Evolutionary conservation across 768 basidiomycete species (phyloP).

Genomic region (Suillus fuscotomentosus): DNA sequence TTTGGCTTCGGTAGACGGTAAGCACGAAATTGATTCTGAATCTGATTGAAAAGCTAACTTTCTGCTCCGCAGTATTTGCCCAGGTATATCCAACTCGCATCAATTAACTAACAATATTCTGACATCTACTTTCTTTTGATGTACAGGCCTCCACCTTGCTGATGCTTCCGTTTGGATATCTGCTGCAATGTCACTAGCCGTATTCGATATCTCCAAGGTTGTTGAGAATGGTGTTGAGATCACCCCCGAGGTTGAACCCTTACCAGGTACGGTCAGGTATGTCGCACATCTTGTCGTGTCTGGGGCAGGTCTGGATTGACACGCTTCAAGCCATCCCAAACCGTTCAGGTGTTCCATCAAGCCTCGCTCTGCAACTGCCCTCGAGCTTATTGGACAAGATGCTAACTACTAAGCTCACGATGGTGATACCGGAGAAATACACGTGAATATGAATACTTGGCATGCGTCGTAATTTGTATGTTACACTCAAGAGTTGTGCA

Average conservation of each 20-base stretch:
- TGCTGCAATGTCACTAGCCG: constrained; percentile 37
- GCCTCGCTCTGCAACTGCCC: neutral
- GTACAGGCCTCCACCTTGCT: constrained; percentile 46
- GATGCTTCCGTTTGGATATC: constrained; percentile 41
- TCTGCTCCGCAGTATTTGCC: neutral
- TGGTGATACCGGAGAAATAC: neutral
- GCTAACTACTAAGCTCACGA: neutral
- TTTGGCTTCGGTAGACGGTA: constrained; percentile 47
- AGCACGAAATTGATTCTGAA: neutral
- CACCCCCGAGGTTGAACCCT: constrained; percentile 43
- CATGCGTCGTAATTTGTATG: no score
- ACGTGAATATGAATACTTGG: no score
- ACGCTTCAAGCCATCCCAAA: constrained; percentile 16
- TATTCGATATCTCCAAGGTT: constrained; percentile 33
- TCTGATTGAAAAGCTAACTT: neutral
- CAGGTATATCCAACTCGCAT: neutral
- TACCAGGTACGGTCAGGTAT: constrained; percentile 40
- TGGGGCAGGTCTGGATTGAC: neutral
- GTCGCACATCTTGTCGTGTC: constrained; percentile 21
- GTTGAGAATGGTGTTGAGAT: constrained; percentile 32
- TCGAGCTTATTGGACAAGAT: neutral
- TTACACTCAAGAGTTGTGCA: no score
- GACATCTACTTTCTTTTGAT: constrained; percentile 17
- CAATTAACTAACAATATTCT: neutral
- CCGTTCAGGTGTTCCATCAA: constrained; percentile 19